Percentiles rank a stretch among this genome's conserved stretches.
phyloP scores from a whole-genome alignment of 2,329 filamentous ascomycete species.

The Neocatenulostroma microsporum region DNA sequence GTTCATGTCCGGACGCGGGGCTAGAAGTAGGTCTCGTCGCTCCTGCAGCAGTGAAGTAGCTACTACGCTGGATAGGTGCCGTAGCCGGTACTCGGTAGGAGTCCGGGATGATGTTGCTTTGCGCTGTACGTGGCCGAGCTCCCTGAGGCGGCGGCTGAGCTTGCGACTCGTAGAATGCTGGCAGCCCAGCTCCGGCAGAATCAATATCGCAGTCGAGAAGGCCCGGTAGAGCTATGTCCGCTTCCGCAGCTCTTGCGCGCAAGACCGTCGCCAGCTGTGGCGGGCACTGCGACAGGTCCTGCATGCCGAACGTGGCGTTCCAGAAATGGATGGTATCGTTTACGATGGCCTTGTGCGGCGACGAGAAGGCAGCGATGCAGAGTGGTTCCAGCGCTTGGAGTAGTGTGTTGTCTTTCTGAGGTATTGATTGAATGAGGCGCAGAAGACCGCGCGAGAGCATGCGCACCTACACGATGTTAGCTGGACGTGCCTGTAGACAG shows the following conservation, averaged over 20 bases:
- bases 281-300: slow-evolving; percentile 57
- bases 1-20: too few relatives aligned
- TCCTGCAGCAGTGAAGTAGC: not conserved
- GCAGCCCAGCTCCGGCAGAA: slow-evolving; percentile 28
- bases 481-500: not conserved
- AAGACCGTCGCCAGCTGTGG: slow-evolving; percentile 55
- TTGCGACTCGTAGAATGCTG: slow-evolving; percentile 21
- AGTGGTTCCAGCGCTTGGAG: slow-evolving; percentile 48
- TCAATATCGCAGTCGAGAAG: slow-evolving; percentile 34
- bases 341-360: slow-evolving; percentile 43
- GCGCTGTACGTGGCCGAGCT: too few relatives aligned
- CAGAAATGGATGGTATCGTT: slow-evolving; percentile 54
- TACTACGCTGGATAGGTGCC: not conserved
- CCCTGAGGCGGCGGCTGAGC: not conserved
- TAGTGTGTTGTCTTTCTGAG: slow-evolving; percentile 50
- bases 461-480: slow-evolving; percentile 1
- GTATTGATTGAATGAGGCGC: slow-evolving; percentile 47
- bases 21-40: too few relatives aligned
- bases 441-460: slow-evolving; percentile 24
- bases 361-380: slow-evolving; percentile 47
- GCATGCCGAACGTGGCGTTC: slow-evolving; percentile 61
- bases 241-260: slow-evolving; percentile 49
- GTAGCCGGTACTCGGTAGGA: not conserved
- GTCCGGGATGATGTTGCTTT: not conserved
- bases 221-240: slow-evolving; percentile 44